Conservation (phyloP, 352 stramenopile species). For the Phytophthora palmivora region DNA sequence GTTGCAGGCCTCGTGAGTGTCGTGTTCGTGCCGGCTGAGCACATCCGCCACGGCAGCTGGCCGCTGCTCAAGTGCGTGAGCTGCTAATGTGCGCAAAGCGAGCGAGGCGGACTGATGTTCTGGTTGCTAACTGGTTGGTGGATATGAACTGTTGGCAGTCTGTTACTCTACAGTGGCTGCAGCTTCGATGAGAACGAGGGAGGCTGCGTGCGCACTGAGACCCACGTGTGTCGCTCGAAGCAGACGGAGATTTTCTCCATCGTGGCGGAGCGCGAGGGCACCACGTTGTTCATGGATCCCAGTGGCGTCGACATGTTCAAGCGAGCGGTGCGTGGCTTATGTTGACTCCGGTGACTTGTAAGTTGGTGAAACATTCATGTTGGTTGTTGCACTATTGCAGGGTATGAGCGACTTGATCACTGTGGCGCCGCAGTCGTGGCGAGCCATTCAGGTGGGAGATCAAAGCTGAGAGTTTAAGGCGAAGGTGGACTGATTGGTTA, state of each 20-base stretch:
- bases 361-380: background rate
- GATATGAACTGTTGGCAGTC: constrained; percentile 35
- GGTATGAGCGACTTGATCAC: constrained; percentile 73
- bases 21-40: constrained; percentile 76
- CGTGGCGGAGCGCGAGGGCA: constrained; percentile 74
- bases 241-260: constrained; percentile 90
- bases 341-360: background rate
- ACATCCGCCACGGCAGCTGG: constrained; percentile 80
- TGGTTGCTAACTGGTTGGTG: constrained; percentile 5
- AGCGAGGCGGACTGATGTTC: background rate
- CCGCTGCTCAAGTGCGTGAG: constrained; percentile 80
- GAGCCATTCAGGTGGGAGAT: constrained; percentile 69
- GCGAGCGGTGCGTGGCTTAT: constrained; percentile 52
- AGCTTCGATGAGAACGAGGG: constrained; percentile 79
- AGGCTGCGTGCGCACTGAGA: constrained; percentile 45
- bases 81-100: constrained; percentile 33
- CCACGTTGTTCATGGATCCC: constrained; percentile 87
- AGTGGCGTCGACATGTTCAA: constrained; percentile 85
- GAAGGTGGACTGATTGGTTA: constrained; percentile 8
- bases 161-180: constrained; percentile 85
- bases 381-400: constrained; percentile 32
- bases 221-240: constrained; percentile 76
- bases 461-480: constrained; percentile 15
- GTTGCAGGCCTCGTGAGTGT: constrained; percentile 76
- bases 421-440: constrained; percentile 77